Evolutionary conservation across 306 rosid species (phyloP).

Genomic region (Ceratonia siliqua): DNA sequence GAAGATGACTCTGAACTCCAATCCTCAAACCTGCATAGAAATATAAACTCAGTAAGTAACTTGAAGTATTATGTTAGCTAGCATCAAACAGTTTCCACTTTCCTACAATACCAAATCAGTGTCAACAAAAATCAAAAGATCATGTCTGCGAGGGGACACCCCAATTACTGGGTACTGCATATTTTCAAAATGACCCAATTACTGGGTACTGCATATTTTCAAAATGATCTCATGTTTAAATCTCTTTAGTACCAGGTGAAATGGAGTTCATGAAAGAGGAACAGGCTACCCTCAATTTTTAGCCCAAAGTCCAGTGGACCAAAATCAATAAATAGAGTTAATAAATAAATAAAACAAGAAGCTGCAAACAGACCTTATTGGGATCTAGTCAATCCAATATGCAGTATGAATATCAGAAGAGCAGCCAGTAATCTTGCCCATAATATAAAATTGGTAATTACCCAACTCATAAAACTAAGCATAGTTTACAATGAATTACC

Average conservation of each 20-base stretch:
- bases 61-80: constrained; percentile 2
- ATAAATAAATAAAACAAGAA: too few relatives aligned
- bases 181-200: background rate
- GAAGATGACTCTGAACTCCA: constrained; percentile 58
- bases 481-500: background rate
- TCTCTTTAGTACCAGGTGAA: background rate
- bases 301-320: too few relatives aligned
- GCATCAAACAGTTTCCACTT: background rate
- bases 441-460: constrained; percentile 13
- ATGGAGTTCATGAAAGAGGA: background rate
- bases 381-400: too few relatives aligned
- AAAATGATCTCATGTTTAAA: background rate
- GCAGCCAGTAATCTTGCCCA: background rate
- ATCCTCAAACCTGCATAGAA: constrained; percentile 57
- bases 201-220: background rate
- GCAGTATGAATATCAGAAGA: too few relatives aligned
- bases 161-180: background rate
- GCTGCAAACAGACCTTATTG: too few relatives aligned
- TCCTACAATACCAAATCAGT: background rate
- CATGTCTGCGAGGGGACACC: background rate
- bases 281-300: too few relatives aligned
- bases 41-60: background rate
- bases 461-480: constrained; percentile 3
- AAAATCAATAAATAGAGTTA: background rate
- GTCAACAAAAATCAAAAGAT: background rate